Evolutionary conservation across 257 asterid species (phyloP).

Genomic region (Eustoma russellianum): DNA sequence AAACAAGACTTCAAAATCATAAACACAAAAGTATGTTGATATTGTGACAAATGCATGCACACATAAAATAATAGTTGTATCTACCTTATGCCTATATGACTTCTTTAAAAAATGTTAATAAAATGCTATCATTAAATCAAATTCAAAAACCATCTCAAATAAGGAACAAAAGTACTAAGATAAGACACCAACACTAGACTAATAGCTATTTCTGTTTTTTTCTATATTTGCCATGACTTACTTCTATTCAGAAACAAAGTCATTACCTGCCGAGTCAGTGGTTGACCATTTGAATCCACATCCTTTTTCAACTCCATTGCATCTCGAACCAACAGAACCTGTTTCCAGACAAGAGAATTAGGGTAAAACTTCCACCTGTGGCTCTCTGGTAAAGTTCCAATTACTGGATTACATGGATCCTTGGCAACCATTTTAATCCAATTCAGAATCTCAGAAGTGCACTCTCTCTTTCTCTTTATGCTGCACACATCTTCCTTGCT

Average conservation of each 20-base stretch:
- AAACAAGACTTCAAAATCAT: not conserved
- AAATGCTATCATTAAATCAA: no score
- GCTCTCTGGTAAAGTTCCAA: conserved; percentile 42
- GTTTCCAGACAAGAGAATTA: conserved; percentile 55
- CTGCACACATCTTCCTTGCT: no score
- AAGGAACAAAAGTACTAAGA: not conserved
- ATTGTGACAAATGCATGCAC: no score
- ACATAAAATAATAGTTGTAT: not conserved
- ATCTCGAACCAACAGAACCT: conserved; percentile 52
- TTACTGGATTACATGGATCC: conserved; percentile 50
- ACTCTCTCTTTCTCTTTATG: conserved; percentile 50
- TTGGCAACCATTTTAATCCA: conserved; percentile 57
- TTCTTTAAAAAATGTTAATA: no score
- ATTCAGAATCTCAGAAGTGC: conserved; percentile 29
- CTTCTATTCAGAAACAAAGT: not conserved
- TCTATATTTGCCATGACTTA: no score
- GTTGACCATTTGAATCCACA: conserved; percentile 33
- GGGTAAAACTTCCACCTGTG: conserved; percentile 65
- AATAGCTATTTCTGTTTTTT: no score
- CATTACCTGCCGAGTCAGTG: conserved; percentile 41
- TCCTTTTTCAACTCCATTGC: conserved; percentile 37
- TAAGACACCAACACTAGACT: no score
- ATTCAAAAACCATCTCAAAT: not conserved
- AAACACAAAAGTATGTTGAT: no score
- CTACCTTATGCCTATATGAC: not conserved